Conservation (phyloP, 257 asterid genomes). For the Salvia hispanica region DNA sequence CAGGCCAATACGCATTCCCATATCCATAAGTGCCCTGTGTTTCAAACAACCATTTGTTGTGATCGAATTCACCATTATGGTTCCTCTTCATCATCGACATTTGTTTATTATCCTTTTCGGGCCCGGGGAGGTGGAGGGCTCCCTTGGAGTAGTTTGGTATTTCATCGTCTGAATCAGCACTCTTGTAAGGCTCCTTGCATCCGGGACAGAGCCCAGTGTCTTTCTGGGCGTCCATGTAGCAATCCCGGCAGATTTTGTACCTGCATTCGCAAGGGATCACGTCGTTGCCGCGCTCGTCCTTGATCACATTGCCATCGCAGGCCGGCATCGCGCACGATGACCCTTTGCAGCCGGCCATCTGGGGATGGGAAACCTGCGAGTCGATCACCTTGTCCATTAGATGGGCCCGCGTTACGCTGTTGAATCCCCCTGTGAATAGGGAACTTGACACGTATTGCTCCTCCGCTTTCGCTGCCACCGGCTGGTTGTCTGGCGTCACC, state of each 20-base stretch:
- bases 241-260: constrained; percentile 87
- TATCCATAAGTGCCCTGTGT: constrained; percentile 86
- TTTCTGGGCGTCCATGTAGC: constrained; percentile 85
- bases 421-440: constrained; percentile 79
- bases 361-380: constrained; percentile 76
- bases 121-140: constrained; percentile 66
- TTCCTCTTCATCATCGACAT: constrained; percentile 83
- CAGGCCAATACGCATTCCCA: constrained; percentile 90
- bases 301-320: constrained; percentile 85
- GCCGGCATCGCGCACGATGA: constrained; percentile 76
- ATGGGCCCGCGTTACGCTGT: constrained; percentile 88
- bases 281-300: constrained; percentile 76
- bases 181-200: constrained; percentile 75
- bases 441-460: constrained; percentile 89
- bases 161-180: constrained; percentile 57
- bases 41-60: constrained; percentile 85
- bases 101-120: constrained; percentile 48
- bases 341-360: constrained; percentile 88
- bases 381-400: constrained; percentile 95
- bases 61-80: constrained; percentile 84
- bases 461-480: constrained; percentile 82
- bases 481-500: constrained; percentile 88
- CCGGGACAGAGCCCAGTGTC: constrained; percentile 78
- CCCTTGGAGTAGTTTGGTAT: constrained; percentile 52
- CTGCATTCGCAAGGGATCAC: constrained; percentile 87